Conservation (phyloP, 2,329 filamentous ascomycete genomes). For the Myotisia sp. region DNA sequence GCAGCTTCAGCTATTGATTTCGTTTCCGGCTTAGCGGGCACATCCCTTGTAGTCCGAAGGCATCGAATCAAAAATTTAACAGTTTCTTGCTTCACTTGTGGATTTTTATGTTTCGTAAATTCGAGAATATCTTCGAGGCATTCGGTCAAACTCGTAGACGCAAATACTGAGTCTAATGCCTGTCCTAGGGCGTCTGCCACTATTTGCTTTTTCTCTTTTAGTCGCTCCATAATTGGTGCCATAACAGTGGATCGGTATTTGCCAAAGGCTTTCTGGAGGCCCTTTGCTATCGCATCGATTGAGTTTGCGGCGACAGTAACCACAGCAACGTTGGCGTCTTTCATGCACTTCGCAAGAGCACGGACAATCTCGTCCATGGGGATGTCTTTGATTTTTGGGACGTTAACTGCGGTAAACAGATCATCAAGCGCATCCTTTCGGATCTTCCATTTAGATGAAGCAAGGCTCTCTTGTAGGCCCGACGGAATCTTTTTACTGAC, state of each 20-base stretch:
- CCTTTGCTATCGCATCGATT: slow-evolving; percentile 76
- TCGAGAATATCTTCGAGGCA: slow-evolving; percentile 82
- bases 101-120: slow-evolving; percentile 85
- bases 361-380: slow-evolving; percentile 74
- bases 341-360: slow-evolving; percentile 89
- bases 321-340: slow-evolving; percentile 92
- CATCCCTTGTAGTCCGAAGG: slow-evolving; percentile 65
- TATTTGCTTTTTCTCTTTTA: slow-evolving; percentile 91
- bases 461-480: slow-evolving; percentile 68
- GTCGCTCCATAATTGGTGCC: slow-evolving; percentile 78
- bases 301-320: slow-evolving; percentile 88
- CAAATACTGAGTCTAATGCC: slow-evolving; percentile 61
- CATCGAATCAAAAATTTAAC: slow-evolving; percentile 86
- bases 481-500: slow-evolving; percentile 66
- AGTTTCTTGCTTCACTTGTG: slow-evolving; percentile 90
- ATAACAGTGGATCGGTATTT: slow-evolving; percentile 73
- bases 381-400: slow-evolving; percentile 81
- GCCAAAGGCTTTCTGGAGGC: slow-evolving; percentile 59
- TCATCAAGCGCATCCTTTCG: slow-evolving; percentile 86
- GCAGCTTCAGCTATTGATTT: slow-evolving; percentile 71
- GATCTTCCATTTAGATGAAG: slow-evolving; percentile 95
- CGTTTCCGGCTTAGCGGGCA: slow-evolving; percentile 72
- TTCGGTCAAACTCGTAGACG: slow-evolving; percentile 58
- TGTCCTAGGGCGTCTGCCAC: slow-evolving; percentile 78
- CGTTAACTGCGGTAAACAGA: slow-evolving; percentile 60